These are phyloP conservation scores for Castanopsis chinensis DNA, from an alignment of 306 rosid genomes.

Conservation along the genomic window DNA sequence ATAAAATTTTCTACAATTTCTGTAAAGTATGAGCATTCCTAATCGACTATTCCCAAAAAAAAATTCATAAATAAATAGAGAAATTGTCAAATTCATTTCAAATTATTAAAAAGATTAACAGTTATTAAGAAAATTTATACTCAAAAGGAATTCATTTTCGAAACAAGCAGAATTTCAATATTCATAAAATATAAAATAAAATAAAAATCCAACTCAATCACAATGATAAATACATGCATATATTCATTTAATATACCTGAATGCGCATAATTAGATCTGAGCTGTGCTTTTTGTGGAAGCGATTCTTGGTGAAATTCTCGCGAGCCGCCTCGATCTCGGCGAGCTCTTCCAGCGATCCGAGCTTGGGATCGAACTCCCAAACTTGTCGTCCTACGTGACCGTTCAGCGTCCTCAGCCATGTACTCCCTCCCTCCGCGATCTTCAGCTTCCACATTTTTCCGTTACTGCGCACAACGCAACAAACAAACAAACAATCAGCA, in stretches of 20 bases:
- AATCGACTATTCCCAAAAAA: neutral
- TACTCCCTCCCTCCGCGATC: slow-evolving; percentile 66
- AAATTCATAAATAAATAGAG: neutral
- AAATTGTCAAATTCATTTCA: neutral
- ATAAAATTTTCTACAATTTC: neutral
- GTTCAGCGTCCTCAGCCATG: slow-evolving; percentile 67
- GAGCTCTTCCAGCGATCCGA: slow-evolving; percentile 49
- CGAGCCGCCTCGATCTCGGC: slow-evolving; percentile 52
- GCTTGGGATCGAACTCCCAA: slow-evolving; percentile 79
- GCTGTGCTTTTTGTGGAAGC: slow-evolving; percentile 64
- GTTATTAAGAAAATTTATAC: neutral
- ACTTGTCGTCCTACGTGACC: slow-evolving; percentile 69
- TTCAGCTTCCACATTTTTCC: slow-evolving; percentile 85
- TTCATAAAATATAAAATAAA: neutral
- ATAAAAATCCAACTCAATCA: neutral
- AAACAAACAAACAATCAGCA: neutral
- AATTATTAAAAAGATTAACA: neutral
- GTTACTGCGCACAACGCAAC: neutral
- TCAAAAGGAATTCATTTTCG: neutral
- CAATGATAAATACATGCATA: neutral
- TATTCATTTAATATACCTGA: slow-evolving; percentile 39
- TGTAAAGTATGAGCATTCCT: neutral
- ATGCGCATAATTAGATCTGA: slow-evolving; percentile 81
- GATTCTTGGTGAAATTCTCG: slow-evolving; percentile 35
- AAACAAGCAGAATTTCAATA: neutral